phyloP scores from a whole-genome alignment of 495 filamentous ascomycete species.

The Copromyces sp. region DNA sequence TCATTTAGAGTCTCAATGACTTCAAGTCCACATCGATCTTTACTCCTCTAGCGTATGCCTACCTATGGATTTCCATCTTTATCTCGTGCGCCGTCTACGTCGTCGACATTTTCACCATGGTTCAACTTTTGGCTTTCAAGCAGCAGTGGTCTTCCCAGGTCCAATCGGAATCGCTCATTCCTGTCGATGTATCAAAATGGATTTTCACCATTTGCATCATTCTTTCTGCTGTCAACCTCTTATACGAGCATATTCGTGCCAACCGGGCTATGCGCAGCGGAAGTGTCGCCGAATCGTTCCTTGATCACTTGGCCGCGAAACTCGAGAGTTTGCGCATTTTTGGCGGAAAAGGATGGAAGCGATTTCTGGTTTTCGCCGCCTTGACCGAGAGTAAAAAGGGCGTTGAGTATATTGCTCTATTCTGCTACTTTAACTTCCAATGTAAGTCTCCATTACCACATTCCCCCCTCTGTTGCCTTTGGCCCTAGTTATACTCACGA shows the following conservation, averaged over 20 bases:
- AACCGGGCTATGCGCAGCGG: slow-evolving; percentile 68
- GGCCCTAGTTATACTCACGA: not conserved
- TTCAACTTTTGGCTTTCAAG: slow-evolving; percentile 78
- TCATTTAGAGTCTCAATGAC: slow-evolving; percentile 66
- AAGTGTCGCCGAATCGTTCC: slow-evolving; percentile 81
- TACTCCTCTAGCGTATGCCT: slow-evolving; percentile 69
- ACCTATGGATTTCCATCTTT: slow-evolving; percentile 68
- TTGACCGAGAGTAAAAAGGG: slow-evolving; percentile 88
- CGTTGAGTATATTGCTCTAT: slow-evolving; percentile 81
- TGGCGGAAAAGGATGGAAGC: slow-evolving; percentile 58
- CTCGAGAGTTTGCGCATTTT: slow-evolving; percentile 67
- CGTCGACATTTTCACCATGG: slow-evolving; percentile 84
- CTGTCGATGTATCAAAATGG: slow-evolving; percentile 66
- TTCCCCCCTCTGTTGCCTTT: not conserved
- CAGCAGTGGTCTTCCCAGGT: slow-evolving; percentile 47
- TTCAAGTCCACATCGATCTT: slow-evolving; percentile 76
- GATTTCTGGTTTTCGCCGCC: slow-evolving; percentile 87
- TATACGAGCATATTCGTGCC: slow-evolving; percentile 67
- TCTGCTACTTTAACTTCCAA: slow-evolving; percentile 91
- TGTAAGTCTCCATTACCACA: slow-evolving; percentile 37
- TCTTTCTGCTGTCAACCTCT: slow-evolving; percentile 67
- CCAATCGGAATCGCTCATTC: slow-evolving; percentile 35
- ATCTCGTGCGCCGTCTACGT: slow-evolving; percentile 77
- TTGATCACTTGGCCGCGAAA: slow-evolving; percentile 75
- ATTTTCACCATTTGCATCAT: slow-evolving; percentile 87